Percentiles rank a stretch among this genome's conserved stretches.
phyloP scores from a whole-genome alignment of 768 basidiomycete genomes.

The Hypholoma fasciculare region DNA sequence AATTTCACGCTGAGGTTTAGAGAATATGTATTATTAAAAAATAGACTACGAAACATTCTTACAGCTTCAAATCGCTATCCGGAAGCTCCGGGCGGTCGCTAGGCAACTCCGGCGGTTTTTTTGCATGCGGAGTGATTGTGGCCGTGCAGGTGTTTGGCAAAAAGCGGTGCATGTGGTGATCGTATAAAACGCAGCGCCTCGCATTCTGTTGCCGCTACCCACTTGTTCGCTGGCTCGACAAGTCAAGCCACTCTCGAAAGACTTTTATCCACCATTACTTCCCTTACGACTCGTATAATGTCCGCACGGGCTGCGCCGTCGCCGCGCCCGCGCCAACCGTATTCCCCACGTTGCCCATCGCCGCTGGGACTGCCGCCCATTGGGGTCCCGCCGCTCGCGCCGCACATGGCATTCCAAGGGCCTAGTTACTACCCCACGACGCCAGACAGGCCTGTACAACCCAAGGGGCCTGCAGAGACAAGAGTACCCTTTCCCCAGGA shows the following conservation, averaged over 20 bases:
- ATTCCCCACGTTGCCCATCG: constrained; percentile 20
- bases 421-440: constrained; percentile 10
- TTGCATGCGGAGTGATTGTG: no score
- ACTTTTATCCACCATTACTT: constrained; percentile 6
- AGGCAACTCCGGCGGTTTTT: no score
- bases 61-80: no score
- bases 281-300: constrained; percentile 12
- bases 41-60: no score
- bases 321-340: constrained; percentile 18
- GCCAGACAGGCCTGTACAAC: constrained; percentile 11
- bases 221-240: constrained; percentile 22
- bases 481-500: constrained; percentile 18
- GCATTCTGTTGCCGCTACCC: not conserved
- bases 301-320: constrained; percentile 16
- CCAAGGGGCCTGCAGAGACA: constrained; percentile 13
- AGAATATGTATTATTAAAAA: no score
- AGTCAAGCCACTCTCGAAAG: constrained; percentile 13
- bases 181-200: constrained; percentile 14
- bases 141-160: not conserved
- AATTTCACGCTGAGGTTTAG: no score
- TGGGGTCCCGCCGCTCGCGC: constrained; percentile 18
- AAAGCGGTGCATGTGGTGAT: constrained; percentile 15
- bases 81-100: no score
- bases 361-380: constrained; percentile 18
- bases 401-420: constrained; percentile 18